Conservation (phyloP, 2,329 filamentous ascomycete genomes). For the Colletotrichum sp. region DNA sequence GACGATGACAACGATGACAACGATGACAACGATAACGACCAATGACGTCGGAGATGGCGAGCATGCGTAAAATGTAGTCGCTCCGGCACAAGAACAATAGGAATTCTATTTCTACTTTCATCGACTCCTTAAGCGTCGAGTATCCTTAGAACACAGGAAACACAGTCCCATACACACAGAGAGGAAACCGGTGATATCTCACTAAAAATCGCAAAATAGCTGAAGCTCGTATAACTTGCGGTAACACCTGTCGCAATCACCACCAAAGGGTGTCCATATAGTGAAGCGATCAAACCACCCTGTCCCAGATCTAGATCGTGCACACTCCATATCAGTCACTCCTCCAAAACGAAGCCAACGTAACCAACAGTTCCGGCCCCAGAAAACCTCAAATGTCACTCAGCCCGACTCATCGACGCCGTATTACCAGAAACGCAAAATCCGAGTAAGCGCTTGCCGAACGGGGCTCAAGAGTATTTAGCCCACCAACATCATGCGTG, state of each 20-base stretch:
- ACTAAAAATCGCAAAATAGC: neutral
- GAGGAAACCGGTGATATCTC: neutral
- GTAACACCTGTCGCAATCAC: neutral
- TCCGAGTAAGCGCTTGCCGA: neutral
- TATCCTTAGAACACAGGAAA: neutral
- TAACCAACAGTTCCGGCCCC: neutral
- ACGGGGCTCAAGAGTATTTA: neutral
- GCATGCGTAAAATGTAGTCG: neutral
- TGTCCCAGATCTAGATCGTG: neutral
- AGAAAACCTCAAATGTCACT: neutral
- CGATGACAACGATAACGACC: neutral
- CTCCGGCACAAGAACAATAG: neutral
- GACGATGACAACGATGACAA: too few relatives aligned
- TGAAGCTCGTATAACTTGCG: neutral
- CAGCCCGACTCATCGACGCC: neutral
- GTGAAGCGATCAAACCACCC: neutral
- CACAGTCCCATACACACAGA: neutral
- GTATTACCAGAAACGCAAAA: neutral
- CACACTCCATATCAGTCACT: neutral
- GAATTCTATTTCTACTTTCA: neutral
- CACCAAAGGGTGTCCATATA: neutral
- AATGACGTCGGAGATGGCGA: neutral
- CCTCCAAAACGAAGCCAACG: neutral
- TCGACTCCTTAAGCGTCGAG: accelerated
- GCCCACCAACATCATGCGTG: neutral